A percentile compares a stretch with the other conserved stretches of the same genome.
Evolutionary conservation across 1,139 yeast species (phyloP).

Genomic region (Diutina rugosa): DNA sequence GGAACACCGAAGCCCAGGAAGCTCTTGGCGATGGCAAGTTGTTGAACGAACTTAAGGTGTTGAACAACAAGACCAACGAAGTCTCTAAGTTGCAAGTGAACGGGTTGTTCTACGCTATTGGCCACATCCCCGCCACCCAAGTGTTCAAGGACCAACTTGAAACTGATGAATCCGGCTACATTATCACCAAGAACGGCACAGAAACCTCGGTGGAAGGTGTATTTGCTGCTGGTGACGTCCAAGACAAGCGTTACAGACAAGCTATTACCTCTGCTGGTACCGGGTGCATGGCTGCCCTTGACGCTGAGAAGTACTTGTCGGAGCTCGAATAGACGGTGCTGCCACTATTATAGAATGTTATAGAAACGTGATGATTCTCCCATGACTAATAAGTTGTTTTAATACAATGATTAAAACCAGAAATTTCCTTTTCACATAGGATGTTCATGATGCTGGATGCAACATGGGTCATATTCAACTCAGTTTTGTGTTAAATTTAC

Average conservation of each 20-base stretch:
- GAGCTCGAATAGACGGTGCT: background rate
- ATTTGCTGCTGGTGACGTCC: constrained; percentile 98
- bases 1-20: constrained; percentile 74
- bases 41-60: constrained; percentile 43
- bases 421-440: no score
- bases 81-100: constrained; percentile 59
- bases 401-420: background rate
- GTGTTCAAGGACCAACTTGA: constrained; percentile 69
- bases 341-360: background rate
- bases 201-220: constrained; percentile 83
- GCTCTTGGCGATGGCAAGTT: constrained; percentile 90
- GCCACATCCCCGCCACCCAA: constrained; percentile 90
- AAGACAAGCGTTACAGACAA: constrained; percentile 93
- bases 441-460: no score
- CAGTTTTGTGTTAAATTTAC: no score
- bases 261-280: constrained; percentile 99
- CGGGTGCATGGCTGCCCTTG: constrained; percentile 99
- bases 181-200: constrained; percentile 80
- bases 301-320: constrained; percentile 12
- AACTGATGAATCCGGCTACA: constrained; percentile 79
- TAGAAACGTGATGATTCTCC: background rate
- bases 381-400: background rate
- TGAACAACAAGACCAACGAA: constrained; percentile 64
- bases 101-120: constrained; percentile 96
- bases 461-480: no score